Conservation (phyloP, 805 yeast genomes). For the Metschnikowia gruessii region DNA sequence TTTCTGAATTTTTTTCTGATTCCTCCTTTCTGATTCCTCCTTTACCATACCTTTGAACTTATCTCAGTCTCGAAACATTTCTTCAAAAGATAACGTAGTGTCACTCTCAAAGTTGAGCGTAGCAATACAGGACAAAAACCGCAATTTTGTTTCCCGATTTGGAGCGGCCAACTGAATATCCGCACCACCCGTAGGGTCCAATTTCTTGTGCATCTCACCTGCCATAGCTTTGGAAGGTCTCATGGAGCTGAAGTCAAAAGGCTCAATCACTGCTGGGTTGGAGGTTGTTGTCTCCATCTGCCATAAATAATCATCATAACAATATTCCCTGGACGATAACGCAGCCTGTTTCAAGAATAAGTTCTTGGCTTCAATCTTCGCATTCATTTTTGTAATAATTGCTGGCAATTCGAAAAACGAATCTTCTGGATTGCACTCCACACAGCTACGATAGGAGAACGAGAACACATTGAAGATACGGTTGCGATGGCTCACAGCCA, state of each 20-base stretch:
- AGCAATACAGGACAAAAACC: not conserved
- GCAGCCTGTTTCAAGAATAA: not conserved
- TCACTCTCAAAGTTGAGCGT: slow-evolving; percentile 4
- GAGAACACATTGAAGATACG: slow-evolving; percentile 3
- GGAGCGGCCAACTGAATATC: not conserved
- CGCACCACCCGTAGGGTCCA: not conserved
- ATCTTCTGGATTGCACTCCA: slow-evolving; percentile 2
- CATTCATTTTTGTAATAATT: slow-evolving; percentile 7
- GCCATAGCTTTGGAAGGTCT: slow-evolving; percentile 3
- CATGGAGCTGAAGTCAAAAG: slow-evolving; percentile 9
- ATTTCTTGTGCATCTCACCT: not conserved
- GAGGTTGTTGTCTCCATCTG: not conserved
- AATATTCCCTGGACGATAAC: not conserved
- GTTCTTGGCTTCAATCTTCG: slow-evolving; percentile 3
- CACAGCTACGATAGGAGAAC: slow-evolving; percentile 3
- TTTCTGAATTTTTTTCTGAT: no score
- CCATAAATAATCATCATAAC: slow-evolving; percentile 3
- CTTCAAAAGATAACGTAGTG: slow-evolving; percentile 3
- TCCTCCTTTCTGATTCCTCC: no score
- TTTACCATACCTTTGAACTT: no score
- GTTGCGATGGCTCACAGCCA: slow-evolving; percentile 4
- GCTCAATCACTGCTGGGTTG: slow-evolving; percentile 1
- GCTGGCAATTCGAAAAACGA: slow-evolving; percentile 4
- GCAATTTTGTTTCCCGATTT: not conserved
- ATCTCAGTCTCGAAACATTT: not conserved